Conservation (phyloP, 148 eudicot species). For the Oxyria digyna region DNA sequence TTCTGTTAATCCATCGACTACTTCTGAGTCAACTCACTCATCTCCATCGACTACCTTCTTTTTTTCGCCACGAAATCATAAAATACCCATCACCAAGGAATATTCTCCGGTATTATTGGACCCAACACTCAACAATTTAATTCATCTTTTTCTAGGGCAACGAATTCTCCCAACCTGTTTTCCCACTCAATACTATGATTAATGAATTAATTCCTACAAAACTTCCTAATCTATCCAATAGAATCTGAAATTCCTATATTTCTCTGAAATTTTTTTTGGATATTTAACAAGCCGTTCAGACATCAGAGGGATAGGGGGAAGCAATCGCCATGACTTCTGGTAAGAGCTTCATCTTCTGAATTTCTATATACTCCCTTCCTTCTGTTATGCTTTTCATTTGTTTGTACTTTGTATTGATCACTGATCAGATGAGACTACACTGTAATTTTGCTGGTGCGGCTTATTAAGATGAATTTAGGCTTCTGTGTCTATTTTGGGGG, state of each 20-base stretch:
- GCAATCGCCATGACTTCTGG: slow-evolving; percentile 6
- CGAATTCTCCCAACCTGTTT: background rate
- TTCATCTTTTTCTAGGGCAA: too few relatives aligned
- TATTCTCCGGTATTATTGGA: background rate
- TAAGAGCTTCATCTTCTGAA: background rate
- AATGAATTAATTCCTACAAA: background rate
- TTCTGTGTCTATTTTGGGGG: background rate
- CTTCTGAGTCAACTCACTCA: background rate
- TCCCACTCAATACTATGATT: background rate
- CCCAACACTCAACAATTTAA: background rate
- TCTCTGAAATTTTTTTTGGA: background rate
- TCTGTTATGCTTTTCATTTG: too few relatives aligned
- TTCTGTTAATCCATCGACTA: background rate
- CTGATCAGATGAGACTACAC: too few relatives aligned
- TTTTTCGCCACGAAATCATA: background rate
- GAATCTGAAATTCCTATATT: background rate
- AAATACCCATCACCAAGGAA: background rate
- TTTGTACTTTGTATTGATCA: too few relatives aligned
- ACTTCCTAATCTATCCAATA: background rate
- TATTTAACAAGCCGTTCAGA: background rate
- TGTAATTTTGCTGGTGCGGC: too few relatives aligned
- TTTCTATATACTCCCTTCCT: background rate
- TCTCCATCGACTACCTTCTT: background rate
- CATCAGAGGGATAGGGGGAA: background rate
- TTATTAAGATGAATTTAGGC: background rate